Evolutionary conservation across 2,329 filamentous ascomycete genomes (phyloP).

Genomic region (Alternaria triticimaculans): DNA sequence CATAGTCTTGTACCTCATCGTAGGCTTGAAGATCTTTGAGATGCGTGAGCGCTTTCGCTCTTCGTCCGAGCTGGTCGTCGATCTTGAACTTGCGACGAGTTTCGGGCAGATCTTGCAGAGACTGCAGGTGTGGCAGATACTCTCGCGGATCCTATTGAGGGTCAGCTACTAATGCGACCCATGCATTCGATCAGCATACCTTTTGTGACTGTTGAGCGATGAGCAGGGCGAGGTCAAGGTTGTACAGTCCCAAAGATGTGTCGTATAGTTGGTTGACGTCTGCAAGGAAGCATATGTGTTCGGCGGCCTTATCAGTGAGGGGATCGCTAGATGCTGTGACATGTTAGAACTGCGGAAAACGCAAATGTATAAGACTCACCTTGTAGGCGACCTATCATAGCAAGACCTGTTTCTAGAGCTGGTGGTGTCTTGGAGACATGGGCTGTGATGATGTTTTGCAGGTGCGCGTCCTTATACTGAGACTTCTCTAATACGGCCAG

Average conservation of each 20-base stretch:
- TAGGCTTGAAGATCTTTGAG: conserved; percentile 77
- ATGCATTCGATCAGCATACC: conserved; percentile 37
- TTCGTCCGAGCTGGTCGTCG: conserved; percentile 82
- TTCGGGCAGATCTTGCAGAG: conserved; percentile 75
- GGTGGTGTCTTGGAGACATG: conserved; percentile 93
- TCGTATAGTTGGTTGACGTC: conserved; percentile 94
- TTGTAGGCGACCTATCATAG: conserved; percentile 75
- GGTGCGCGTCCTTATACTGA: conserved; percentile 62
- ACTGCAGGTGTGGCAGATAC: conserved; percentile 93
- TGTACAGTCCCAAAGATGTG: conserved; percentile 86
- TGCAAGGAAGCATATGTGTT: conserved; percentile 96
- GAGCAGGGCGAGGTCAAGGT: conserved; percentile 85
- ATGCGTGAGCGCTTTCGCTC: conserved; percentile 77
- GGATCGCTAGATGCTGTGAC: conserved; percentile 48
- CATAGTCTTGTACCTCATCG: conserved; percentile 79
- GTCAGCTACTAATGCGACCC: neutral
- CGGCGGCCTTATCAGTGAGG: conserved; percentile 85
- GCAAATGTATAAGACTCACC: conserved; percentile 38
- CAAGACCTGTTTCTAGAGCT: conserved; percentile 83
- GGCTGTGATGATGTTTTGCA: conserved; percentile 93
- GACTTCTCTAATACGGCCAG: conserved; percentile 68
- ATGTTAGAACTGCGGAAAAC: neutral
- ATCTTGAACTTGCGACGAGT: conserved; percentile 80
- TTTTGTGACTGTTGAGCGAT: conserved; percentile 96
- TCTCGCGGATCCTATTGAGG: conserved; percentile 75